These are phyloP conservation scores for Schrenkiella parvula DNA, from an alignment of 345 rosid genomes.

Conservation along the genomic window DNA sequence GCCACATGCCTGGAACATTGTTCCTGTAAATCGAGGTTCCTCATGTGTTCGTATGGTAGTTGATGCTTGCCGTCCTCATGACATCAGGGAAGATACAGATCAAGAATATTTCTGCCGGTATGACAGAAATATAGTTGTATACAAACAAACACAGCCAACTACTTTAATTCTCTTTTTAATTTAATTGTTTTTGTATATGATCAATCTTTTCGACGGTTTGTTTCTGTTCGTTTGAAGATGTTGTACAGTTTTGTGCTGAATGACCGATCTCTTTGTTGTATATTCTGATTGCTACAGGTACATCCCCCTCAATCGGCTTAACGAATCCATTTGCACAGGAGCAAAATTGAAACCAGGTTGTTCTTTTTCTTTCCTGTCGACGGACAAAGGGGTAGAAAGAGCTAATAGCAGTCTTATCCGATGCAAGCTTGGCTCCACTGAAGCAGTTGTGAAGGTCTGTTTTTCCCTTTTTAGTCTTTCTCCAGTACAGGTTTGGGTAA, in stretches of 20 bases:
- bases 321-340: constrained; percentile 36
- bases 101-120: constrained; percentile 80
- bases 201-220: neutral
- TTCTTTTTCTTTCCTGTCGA: constrained; percentile 57
- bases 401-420: constrained; percentile 52
- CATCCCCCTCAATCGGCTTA: constrained; percentile 63
- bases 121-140: neutral
- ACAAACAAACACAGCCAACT: neutral
- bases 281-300: constrained; percentile 52
- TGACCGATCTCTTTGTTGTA: constrained; percentile 5
- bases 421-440: constrained; percentile 67
- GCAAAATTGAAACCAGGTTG: constrained; percentile 34
- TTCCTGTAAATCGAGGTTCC: constrained; percentile 59
- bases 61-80: constrained; percentile 89
- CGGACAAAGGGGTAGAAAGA: constrained; percentile 53
- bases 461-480: constrained; percentile 6
- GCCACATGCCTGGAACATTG: constrained; percentile 95
- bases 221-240: neutral
- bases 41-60: constrained; percentile 78
- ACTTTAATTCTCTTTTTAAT: neutral
- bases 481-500: neutral
- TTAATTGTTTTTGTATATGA: neutral
- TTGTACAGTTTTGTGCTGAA: neutral
- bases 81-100: constrained; percentile 85
- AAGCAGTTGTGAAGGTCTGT: constrained; percentile 75